Percentiles rank a stretch among this genome's conserved stretches.
phyloP scores from a whole-genome alignment of 2,329 filamentous ascomycete genomes.

The Rhynchosporium secalis region DNA sequence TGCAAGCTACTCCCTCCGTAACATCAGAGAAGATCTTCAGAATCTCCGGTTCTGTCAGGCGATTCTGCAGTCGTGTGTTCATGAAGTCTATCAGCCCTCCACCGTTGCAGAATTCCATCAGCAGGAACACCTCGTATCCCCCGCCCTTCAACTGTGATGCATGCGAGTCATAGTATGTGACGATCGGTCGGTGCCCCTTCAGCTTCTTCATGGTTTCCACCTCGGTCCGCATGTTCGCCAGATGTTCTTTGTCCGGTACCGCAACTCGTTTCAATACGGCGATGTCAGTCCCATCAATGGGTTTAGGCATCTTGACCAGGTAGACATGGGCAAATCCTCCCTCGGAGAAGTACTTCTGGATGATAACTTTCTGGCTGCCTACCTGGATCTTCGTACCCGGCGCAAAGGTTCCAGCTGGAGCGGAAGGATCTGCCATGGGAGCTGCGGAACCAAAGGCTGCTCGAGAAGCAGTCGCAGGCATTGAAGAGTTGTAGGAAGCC shows the following conservation, averaged over 20 bases:
- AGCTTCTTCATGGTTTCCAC: constrained; percentile 99
- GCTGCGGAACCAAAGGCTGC: constrained; percentile 48
- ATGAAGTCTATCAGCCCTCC: constrained; percentile 98
- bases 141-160: constrained; percentile 90
- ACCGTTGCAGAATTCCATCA: constrained; percentile 97
- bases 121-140: constrained; percentile 94
- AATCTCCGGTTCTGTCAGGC: constrained; percentile 95
- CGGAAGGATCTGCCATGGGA: constrained; percentile 44
- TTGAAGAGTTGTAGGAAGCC: constrained; percentile 45
- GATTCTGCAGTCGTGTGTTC: constrained; percentile 96
- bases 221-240: constrained; percentile 96
- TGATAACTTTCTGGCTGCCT: constrained; percentile 85
- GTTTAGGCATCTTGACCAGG: constrained; percentile 79
- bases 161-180: constrained; percentile 98
- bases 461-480: constrained; percentile 43
- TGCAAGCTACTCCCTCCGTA: constrained; percentile 93
- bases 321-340: constrained; percentile 99
- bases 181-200: constrained; percentile 93
- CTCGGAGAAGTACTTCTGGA: constrained; percentile 97
- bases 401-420: constrained; percentile 82
- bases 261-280: constrained; percentile 71
- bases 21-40: constrained; percentile 96
- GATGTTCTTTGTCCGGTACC: constrained; percentile 90
- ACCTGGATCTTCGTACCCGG: constrained; percentile 97
- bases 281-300: constrained; percentile 42